phyloP scores from a whole-genome alignment of 306 rosid species.

The Trichosanthes truncata region DNA sequence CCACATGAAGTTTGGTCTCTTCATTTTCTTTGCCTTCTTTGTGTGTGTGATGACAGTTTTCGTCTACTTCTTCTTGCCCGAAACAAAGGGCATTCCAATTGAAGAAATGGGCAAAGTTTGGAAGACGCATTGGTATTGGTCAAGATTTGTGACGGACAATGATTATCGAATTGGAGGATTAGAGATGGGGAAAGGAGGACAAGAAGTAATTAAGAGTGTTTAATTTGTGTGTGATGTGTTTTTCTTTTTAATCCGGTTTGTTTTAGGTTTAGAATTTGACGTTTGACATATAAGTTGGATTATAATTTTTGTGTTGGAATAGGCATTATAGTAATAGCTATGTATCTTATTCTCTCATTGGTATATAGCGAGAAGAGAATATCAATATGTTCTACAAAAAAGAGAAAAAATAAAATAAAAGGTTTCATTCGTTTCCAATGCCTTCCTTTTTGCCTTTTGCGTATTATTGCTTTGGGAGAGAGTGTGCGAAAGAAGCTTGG shows the following conservation, averaged over 20 bases:
- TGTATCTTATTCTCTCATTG: background rate
- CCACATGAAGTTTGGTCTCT: slow-evolving; percentile 78
- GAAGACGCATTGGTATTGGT: slow-evolving; percentile 77
- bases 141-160: slow-evolving; percentile 34
- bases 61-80: slow-evolving; percentile 54
- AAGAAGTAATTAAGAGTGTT: background rate
- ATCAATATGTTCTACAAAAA: too few relatives aligned
- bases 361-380: background rate
- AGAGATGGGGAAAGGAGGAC: background rate
- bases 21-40: slow-evolving; percentile 74
- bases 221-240: too few relatives aligned
- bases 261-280: background rate
- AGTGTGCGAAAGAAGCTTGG: background rate
- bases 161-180: slow-evolving; percentile 15
- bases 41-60: slow-evolving; percentile 55
- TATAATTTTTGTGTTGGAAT: background rate
- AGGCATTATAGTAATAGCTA: background rate
- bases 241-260: too few relatives aligned
- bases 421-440: background rate
- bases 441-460: background rate
- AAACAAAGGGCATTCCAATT: slow-evolving; percentile 81
- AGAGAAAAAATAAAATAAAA: too few relatives aligned
- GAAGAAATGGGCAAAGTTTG: slow-evolving; percentile 79
- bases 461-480: background rate
- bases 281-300: background rate